Evolutionary conservation across 2,329 filamentous ascomycete genomes (phyloP), one percentile per base, ranked within the genome.

Genomic region (Epichloe sylvatica): DNA sequence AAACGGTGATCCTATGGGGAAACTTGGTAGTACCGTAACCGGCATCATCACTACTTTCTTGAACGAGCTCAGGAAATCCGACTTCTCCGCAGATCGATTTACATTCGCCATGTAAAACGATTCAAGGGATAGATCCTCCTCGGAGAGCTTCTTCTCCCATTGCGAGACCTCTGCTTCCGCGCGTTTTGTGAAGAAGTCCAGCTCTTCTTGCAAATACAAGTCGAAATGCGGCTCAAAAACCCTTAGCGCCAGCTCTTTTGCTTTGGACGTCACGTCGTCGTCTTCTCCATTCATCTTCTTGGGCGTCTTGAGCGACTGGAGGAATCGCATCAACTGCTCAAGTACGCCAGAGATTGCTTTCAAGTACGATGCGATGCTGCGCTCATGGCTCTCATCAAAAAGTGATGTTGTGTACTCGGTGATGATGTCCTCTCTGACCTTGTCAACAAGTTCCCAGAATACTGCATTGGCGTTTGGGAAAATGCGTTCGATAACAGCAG

Each of bases 21-120:
- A 78, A 44, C 77, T 82, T 1, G 88, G 86, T 4, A 97, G 72
- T 8, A 89, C 91, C 47, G 87, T 94, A 45, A 98, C 91, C 2
- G 92, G 92, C 82, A 95, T 94, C 90, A 98, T 96, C 55, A 98
- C 86, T 8, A 98, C 92, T 66, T 97, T 97, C 62, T 89, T 96
- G 73, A 98, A 98, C 0, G 90, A 95, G 43, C 83, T 92, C 53
- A 98, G 64, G 59, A 98, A 98, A 63, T 98, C 92, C 57, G 89
- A 87, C 69, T 98, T 98, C 55, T 94, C 92, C 1, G 89, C 92
- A 63, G 94, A 89, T 25, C 92, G 79, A 62, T 91, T 96, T 61
- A 97, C 81, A 63, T 89, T 96, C 23, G 84, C 85, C 91, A 97
- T 96, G 69, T 89, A 92, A 62, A 94, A 94, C 0, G 86, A 92